Base-by-base conservation (phyloP, 768 basidiomycete genomes). In the Boletus barrowsii region DNA sequence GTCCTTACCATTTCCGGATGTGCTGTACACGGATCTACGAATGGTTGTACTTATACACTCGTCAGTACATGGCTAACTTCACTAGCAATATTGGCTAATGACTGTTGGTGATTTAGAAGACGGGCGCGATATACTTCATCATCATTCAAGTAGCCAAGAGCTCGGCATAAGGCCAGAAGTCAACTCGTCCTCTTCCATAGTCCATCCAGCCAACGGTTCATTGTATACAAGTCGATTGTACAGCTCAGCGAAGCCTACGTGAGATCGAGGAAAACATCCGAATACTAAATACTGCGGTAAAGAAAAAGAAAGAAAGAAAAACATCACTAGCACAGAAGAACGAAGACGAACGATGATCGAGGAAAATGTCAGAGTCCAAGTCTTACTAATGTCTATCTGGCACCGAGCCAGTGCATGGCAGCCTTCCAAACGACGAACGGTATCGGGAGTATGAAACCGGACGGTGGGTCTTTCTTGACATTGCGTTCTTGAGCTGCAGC, bases 401-500 rank as follows among this genome's bases (percentile, higher is more conserved):
- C 62, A 57, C 68, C 68, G 13, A 72, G 47, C 68, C 70, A 70
- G n/a, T 62, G 55, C 70, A 70, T 60, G 2, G 68, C 68, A 10
- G 68, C 68, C 20, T 56, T 70, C 68, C 68, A 70, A 10, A 70
- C 64, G 18, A 70, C 70, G 42, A 72, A 70, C 6, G 68, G 68
- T 49, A 72, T 72, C 8, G 70, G 68, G 18, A 70, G 45, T 30
- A 70, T 42, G 55, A 72, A 64, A 24, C 60, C 54, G 7, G 68
- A 54, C 3, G 68, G 62, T 6, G 70, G 54, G 35, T 72, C 70
- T 47, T 57, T 70, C 61, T 65, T 70, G 45, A 52, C 14, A 32
- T 39, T 11, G 26, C 69, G 60, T 37, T 72, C 66, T 14, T 70
- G 62, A 9, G 58, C 62, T 40, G 59, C 60, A 15, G 57, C 42